A percentile compares a stretch with the other conserved stretches of the same genome.
These are phyloP conservation scores for Candolleomyces eurysporus DNA, from an alignment of 768 basidiomycete species.

Conservation along the genomic window DNA sequence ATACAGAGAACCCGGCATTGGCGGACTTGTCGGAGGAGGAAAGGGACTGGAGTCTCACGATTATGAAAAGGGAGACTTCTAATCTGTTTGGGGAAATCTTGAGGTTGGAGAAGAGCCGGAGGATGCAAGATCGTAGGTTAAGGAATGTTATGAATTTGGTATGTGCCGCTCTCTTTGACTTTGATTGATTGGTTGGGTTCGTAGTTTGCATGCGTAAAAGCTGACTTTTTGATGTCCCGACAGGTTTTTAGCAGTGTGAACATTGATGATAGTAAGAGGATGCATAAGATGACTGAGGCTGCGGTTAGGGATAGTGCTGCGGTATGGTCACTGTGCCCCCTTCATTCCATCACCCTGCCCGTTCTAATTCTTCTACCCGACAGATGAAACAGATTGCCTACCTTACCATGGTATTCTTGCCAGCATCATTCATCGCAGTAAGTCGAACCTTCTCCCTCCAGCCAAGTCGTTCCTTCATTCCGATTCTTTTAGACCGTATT, in stretches of 20 bases:
- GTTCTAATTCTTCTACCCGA: not conserved
- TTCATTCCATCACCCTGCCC: not conserved
- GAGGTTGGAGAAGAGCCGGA: constrained; percentile 35
- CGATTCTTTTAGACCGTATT: constrained; percentile 34
- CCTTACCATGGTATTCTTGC: constrained; percentile 49
- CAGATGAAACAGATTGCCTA: constrained; percentile 43
- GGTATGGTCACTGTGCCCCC: constrained; percentile 8
- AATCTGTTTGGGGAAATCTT: constrained; percentile 43
- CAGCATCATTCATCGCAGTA: constrained; percentile 39
- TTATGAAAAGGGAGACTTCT: constrained; percentile 36
- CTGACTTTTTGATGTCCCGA: not conserved
- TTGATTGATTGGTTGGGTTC: not conserved
- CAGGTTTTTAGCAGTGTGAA: constrained; percentile 53
- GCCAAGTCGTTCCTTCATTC: too few species aligned
- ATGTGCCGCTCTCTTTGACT: constrained; percentile 1
- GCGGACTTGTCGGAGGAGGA: constrained; percentile 3
- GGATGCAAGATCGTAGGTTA: constrained; percentile 34
- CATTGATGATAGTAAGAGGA: constrained; percentile 44
- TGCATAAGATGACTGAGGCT: constrained; percentile 44
- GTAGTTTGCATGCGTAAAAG: not conserved
- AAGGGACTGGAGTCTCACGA: not conserved
- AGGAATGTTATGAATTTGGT: constrained; percentile 46
- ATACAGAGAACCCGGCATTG: constrained; percentile 41
- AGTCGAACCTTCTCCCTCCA: not conserved
- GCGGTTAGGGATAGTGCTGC: constrained; percentile 35